Base-by-base conservation (phyloP, 192 early-diverging fungal genomes). In the Backusella circina region DNA sequence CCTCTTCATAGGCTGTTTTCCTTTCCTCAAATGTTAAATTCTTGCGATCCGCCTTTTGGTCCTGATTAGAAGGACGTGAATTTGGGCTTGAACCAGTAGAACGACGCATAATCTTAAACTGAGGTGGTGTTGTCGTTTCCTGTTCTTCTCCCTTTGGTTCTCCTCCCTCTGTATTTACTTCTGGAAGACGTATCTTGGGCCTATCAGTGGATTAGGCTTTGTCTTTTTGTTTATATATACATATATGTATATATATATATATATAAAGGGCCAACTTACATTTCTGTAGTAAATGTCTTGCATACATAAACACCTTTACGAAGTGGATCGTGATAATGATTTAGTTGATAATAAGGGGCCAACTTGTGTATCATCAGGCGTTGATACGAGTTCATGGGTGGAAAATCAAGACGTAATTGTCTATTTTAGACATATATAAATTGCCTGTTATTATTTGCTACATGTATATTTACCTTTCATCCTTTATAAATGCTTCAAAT, bases 331-430 rank as follows among this genome's bases (percentile, higher is more conserved):
- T 86, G 82, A 12, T 88, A 79, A 75, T 92, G 91, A 6, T 79
- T 88, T 65, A 93, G 67, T 65, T 86, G 84, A 79, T 89, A 94
- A 76, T 92, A 89, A 32, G 88, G 84, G 28, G 91, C 93, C 13
- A 92, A 83, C 21, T 88, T 85, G 79, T 94, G 92, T n/a, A 91
- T 82, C 36, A 94, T 85, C 75, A 91, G 84, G 8, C 93, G 84
- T 67, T 94, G 90, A 77, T 94, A 94, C 2, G 90, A 91, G 76
- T 94, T 94, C 83, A 94, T 87, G 21, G 77, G 75, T 12, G 90
- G 87, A 71, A 90, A 89, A 67, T 88, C 88, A 23, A 94, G 78
- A 33, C 87, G 78, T 21, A 80, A 82, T 54, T 83, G 86, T 65
- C 90, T 92, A 47, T n/a, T n/a, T n/a, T n/a, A n/a, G n/a, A n/a